Conservation (phyloP, 2,329 filamentous ascomycete genomes). For the Botrytis fragariae region DNA sequence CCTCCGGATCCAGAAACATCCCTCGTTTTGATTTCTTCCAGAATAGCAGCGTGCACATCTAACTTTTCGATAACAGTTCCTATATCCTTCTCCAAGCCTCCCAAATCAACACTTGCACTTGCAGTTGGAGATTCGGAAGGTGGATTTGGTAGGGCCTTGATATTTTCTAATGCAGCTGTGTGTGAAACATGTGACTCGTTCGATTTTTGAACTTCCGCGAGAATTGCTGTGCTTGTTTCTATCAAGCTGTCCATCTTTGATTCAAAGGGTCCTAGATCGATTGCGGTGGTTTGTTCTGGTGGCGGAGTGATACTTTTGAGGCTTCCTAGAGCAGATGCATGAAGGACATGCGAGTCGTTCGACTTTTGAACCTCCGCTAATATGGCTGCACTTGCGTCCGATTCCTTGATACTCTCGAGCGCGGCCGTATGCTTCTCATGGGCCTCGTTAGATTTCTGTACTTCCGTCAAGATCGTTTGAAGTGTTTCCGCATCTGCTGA, state of each 20-base stretch:
- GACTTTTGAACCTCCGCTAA: constrained; percentile 24
- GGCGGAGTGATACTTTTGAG: constrained; percentile 17
- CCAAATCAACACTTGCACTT: constrained; percentile 9
- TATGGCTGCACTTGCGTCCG: constrained; percentile 24
- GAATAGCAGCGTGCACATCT: constrained; percentile 6
- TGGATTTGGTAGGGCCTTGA: constrained; percentile 20
- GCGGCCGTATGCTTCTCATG: constrained; percentile 26
- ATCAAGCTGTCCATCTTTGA: constrained; percentile 19
- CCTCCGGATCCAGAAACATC: background rate
- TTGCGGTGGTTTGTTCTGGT: constrained; percentile 4
- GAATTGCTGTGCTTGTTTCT: constrained; percentile 21
- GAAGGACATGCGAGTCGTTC: constrained; percentile 22
- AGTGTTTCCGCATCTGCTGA: constrained; percentile 15
- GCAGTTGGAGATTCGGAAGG: background rate
- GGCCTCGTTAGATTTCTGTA: constrained; percentile 20
- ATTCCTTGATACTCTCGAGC: constrained; percentile 8
- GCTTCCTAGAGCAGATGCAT: constrained; percentile 23
- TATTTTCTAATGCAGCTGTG: constrained; percentile 21
- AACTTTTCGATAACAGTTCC: constrained; percentile 7
- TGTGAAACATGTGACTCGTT: constrained; percentile 23
- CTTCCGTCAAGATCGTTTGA: constrained; percentile 23
- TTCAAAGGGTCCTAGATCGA: constrained; percentile 15
- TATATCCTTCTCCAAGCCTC: background rate
- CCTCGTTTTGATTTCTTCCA: constrained; percentile 19
- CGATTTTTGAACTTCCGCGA: constrained; percentile 22